Conservation (phyloP, 2,329 filamentous ascomycete genomes). For the Alternaria ventricosa region DNA sequence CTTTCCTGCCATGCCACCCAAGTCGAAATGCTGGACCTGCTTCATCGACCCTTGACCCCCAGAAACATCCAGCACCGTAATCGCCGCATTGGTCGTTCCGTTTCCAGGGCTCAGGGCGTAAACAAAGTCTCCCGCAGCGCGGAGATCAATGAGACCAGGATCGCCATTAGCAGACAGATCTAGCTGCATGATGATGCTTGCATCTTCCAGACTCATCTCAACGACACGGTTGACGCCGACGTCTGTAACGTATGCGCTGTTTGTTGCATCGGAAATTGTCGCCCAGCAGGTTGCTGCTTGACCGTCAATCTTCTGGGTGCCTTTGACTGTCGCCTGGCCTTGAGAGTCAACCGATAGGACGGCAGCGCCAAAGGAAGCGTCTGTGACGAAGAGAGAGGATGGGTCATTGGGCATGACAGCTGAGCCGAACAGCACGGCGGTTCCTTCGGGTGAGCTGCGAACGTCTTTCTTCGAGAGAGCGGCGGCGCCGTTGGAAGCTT, state of each 20-base stretch:
- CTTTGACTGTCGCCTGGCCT: constrained; percentile 45
- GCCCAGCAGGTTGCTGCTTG: constrained; percentile 67
- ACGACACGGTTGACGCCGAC: constrained; percentile 60
- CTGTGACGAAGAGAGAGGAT: constrained; percentile 59
- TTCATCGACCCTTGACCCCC: constrained; percentile 29
- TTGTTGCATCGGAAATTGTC: constrained; percentile 56
- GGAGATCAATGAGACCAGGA: constrained; percentile 63
- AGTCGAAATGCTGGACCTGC: constrained; percentile 49
- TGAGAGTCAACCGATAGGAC: constrained; percentile 54
- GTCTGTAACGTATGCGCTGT: constrained; percentile 66
- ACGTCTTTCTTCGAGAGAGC: constrained; percentile 27
- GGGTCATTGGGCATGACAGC: constrained; percentile 53
- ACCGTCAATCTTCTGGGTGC: constrained; percentile 51
- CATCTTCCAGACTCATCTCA: constrained; percentile 61
- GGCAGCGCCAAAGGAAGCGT: constrained; percentile 64
- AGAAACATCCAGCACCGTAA: constrained; percentile 51
- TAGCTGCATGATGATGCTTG: constrained; percentile 53
- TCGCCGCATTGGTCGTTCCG: constrained; percentile 45
- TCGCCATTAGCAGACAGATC: constrained; percentile 54
- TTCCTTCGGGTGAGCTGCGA: constrained; percentile 59
- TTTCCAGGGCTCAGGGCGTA: constrained; percentile 65
- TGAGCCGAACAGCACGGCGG: constrained; percentile 64
- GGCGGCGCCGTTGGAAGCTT: neutral
- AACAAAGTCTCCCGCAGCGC: constrained; percentile 60
- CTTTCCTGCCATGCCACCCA: constrained; percentile 30